Evolutionary conservation across 257 asterid species (phyloP), one percentile per base, ranked within the genome.

Genomic region (Solanum dulcamara): DNA sequence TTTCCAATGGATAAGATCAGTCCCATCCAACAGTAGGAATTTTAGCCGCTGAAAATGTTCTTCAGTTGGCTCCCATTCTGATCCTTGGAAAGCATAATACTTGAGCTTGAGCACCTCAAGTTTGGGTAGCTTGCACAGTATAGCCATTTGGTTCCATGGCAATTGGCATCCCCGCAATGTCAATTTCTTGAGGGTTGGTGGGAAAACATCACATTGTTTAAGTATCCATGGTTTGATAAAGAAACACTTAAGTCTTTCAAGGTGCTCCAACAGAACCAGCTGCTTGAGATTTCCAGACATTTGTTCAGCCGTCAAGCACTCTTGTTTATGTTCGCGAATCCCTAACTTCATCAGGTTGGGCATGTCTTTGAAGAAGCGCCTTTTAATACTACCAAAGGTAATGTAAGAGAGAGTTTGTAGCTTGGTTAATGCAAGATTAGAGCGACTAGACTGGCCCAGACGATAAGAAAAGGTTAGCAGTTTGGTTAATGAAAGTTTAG

Each of bases 41-140:
- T 82, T 82, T 57, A 82, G 24, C 32, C 22, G 42, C 0, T 18
- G 53, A 35, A 82, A 82, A 8, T 3, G 4, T 68, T 15, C 42
- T 3, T 82, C 37, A 20, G 37, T 30, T 59, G 13, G 1, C 0
- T 82, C 57, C 85, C 85, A 59, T 40, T 22, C 0, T 35, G 35
- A 15, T 26, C 85, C 75, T 17, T 37, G 18, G 51, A 82, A 82
- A 2, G 85, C 77, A 32, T 18, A n/a, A 59, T 35, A 0, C n/a
- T 35, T 57, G 20, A 81, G 53, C 15, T 81, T 81, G 75, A 81
- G 85, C 42, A 81, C 77, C 85, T 81, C 85, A 13, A 82, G 85
- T 7, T 57, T 82, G 28, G 30, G n/a, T n/a, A 82, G 22, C 9
- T 44, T 38, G 50, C 53, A 35, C 18, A 81, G 44, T 24, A 35